Evolutionary conservation across 345 rosid species (phyloP), one percentile per base, ranked within the genome.

Genomic region (Boechera divaricarpa): DNA sequence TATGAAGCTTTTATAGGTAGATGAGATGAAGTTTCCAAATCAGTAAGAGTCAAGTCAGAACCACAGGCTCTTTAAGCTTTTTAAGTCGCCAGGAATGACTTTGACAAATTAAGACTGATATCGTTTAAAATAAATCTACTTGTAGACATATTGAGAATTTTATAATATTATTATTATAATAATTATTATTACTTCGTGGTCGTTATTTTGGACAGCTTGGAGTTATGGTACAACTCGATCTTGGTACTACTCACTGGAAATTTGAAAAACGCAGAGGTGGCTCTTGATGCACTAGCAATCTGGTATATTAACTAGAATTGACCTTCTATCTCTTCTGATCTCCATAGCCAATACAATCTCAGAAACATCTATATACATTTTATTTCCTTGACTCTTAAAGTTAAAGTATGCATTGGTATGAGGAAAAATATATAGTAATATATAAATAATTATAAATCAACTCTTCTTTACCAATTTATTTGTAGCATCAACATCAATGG

Each of bases 171-270:
- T 12, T 47, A 7, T 7, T 12, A 18, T 52, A 5, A 31, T 21
- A 13, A 5, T 55, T 5, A 4, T 24, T 7, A 28, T 18, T 53
- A 5, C 8, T 35, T 12, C 21, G 13, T 70, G 75, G 61, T 26
- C 13, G 5, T 55, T 13, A 31, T 70, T 29, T 15, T 58, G 62
- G 60, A 33, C 90, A 89, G 92, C 69, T 87, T 92, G 49, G 94
- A 92, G 84, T 81, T 89, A 64, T 90, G 98, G 97, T 90, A 92
- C 92, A 92, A 83, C 82, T 82, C 97, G 18, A 74, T 89, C 67
- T 79, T 92, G 77, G 74, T 92, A 59, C 86, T 90, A 44, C 69
- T 90, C 45, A 88, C 97, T 0, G 97, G 98, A 68, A 83, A 83
- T 72, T 26, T 92, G 83, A 63, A 79, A 72, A 85, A 89, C 72